Evolutionary conservation across 345 rosid species (phyloP), one percentile per base, ranked within the genome.

Genomic region (Eucalyptus coolabah): DNA sequence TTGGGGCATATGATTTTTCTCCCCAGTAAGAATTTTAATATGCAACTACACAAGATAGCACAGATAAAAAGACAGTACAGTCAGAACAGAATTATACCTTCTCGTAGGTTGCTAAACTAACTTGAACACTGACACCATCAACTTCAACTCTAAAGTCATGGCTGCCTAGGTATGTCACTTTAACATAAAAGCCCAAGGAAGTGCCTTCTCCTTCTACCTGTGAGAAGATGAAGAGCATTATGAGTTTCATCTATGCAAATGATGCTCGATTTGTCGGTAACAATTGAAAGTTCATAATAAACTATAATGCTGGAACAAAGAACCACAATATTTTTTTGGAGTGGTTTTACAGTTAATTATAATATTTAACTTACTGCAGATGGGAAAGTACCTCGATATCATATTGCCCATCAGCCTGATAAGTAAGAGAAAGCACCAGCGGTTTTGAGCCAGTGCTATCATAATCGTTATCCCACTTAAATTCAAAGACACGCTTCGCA

Each of bases 401-500:
- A 95, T 96, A 97, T 87, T 90, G 92, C 88, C 98, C 96, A 92
- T 95, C 93, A 45, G 93, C 89, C 90, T 92, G 94, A 91, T 93
- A 94, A 87, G 92, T 92, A 87, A 96, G 44, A 24, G 92, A 88
- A 90, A 95, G 88, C 87, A 91, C 90, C 88, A 96, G 86, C 88
- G 37, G 90, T 81, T 93, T 94, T 50, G 94, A 93, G 90, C 92
- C 89, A 89, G 85, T 89, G 89, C 90, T 89, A 86, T 93, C 94
- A 92, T 89, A 89, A 87, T 95, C 98, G 86, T 92, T 90, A 80
- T 96, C 93, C 99, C 98, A 98, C 92, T 97, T 96, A 86, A 98
- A 92, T 90, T 93, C 97, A 93, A 96, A 90, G 12, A 91, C 91
- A 50, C 91, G 92, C 91, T 90, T 93, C 69, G 94, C 95, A 53